Evolutionary conservation across 2,329 filamentous ascomycete genomes (phyloP).

Genomic region (Acrodontium crateriforme): DNA sequence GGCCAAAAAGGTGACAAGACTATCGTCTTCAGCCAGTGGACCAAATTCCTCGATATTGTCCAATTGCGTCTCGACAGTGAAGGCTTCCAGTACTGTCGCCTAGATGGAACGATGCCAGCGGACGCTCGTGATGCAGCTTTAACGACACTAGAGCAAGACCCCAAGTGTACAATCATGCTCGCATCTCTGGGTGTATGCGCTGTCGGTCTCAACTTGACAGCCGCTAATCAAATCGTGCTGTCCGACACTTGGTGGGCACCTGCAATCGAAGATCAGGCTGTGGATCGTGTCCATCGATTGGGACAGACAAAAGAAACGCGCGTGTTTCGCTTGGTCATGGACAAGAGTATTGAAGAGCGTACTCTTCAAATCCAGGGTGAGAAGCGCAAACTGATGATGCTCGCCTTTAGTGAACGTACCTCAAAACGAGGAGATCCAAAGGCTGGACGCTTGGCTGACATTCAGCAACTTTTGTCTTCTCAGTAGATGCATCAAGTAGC

Average conservation of each 20-base stretch:
- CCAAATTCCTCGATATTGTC: conserved; percentile 57
- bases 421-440: conserved; percentile 38
- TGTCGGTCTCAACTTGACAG: conserved; percentile 74
- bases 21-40: conserved; percentile 67
- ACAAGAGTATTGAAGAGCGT: conserved; percentile 65
- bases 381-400: conserved; percentile 63
- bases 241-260: conserved; percentile 83
- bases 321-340: conserved; percentile 70
- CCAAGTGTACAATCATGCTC: conserved; percentile 59
- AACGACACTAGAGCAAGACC: conserved; percentile 50
- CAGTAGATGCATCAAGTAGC: no score
- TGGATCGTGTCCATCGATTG: conserved; percentile 75
- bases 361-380: conserved; percentile 65
- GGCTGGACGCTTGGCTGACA: conserved; percentile 32
- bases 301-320: conserved; percentile 69
- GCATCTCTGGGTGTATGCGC: conserved; percentile 71
- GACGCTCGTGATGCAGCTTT: conserved; percentile 59
- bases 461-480: conserved; percentile 26
- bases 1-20: conserved; percentile 49
- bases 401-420: conserved; percentile 64
- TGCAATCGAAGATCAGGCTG: conserved; percentile 81
- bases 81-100: conserved; percentile 51
- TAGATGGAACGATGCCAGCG: conserved; percentile 70
- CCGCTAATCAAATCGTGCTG: conserved; percentile 73
- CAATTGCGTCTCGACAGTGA: conserved; percentile 50